These are phyloP conservation scores for Sporothrix variecibatus DNA, from an alignment of 2,329 filamentous ascomycete species.

Conservation along the genomic window DNA sequence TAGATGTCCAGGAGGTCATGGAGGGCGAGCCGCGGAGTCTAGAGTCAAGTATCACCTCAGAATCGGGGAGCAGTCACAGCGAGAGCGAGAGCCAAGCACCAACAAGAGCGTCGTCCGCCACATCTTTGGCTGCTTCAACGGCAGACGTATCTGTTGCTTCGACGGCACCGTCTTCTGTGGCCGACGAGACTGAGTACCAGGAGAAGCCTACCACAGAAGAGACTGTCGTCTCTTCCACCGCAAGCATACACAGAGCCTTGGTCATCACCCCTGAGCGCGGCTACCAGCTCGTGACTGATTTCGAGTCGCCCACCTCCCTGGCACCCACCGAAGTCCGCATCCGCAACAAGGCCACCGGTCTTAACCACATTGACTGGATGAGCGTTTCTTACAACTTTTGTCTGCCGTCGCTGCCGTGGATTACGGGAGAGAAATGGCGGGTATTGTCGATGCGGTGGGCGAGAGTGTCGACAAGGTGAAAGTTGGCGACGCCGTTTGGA, in stretches of 20 bases:
- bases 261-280: not conserved
- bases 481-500: constrained; percentile 39
- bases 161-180: constrained; percentile 2
- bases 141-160: not conserved
- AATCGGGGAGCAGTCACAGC: not conserved
- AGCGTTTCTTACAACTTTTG: constrained; percentile 47
- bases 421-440: constrained; percentile 32
- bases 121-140: not conserved
- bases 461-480: not conserved
- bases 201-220: not conserved
- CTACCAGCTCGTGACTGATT: constrained; percentile 10
- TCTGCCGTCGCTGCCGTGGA: constrained; percentile 37
- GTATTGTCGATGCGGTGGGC: constrained; percentile 29
- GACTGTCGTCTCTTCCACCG: not conserved
- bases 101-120: not conserved
- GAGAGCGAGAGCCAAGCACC: not conserved
- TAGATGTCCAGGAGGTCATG: not conserved
- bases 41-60: not conserved
- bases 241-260: constrained; percentile 6
- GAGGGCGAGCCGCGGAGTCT: not conserved
- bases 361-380: constrained; percentile 47
- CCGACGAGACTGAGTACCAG: not conserved
- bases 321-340: constrained; percentile 39
- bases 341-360: constrained; percentile 34
- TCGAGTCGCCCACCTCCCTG: not conserved